Conservation (phyloP, 164 flowering plant species). For the Nelumbo lutea region DNA sequence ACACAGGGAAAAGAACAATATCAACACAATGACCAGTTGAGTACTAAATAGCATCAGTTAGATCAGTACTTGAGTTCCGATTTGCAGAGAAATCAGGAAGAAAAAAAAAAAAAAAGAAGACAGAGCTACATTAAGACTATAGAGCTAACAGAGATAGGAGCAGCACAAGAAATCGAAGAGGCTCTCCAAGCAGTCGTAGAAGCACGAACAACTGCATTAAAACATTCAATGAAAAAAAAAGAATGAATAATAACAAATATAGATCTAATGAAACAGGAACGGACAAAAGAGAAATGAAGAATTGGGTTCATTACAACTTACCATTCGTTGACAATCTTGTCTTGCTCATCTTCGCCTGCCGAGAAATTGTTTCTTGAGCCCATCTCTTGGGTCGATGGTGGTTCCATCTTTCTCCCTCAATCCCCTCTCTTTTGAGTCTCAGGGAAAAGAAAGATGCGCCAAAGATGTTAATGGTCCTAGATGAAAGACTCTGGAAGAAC, state of each 20-base stretch:
- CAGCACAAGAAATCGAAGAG: conserved; percentile 45
- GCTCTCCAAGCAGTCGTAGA: conserved; percentile 35
- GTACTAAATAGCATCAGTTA: no score
- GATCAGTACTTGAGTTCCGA: no score
- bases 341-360: conserved; percentile 33
- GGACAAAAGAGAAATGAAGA: background rate
- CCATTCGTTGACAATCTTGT: conserved; percentile 45
- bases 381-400: conserved; percentile 42
- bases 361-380: conserved; percentile 16
- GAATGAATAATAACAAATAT: background rate
- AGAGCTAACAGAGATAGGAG: conserved; percentile 19
- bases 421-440: conserved; percentile 1
- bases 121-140: background rate
- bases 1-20: no score
- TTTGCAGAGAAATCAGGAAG: background rate
- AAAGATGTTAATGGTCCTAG: background rate
- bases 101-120: no score
- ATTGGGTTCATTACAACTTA: conserved; percentile 3
- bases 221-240: background rate
- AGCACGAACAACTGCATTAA: conserved; percentile 54
- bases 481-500: background rate
- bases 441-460: background rate
- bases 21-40: no score
- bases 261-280: conserved; percentile 6
- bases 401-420: conserved; percentile 41